Percentiles rank a stretch among this genome's conserved stretches.
phyloP scores from a whole-genome alignment of 345 rosid species.

The Lepidium africanum region DNA sequence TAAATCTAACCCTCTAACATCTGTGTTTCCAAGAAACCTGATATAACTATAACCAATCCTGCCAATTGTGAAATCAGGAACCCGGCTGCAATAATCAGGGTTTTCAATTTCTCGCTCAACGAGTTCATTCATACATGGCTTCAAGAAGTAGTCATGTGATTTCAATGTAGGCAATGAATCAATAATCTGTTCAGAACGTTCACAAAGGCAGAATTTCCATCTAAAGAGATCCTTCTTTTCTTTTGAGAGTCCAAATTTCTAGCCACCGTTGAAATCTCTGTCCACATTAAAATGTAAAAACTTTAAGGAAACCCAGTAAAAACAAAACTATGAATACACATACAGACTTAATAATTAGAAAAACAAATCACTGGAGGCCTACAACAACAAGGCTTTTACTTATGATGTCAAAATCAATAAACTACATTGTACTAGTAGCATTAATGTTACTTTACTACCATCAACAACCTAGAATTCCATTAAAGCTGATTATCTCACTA shows the following conservation, averaged over 20 bases:
- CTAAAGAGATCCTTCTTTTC: slow-evolving; percentile 41
- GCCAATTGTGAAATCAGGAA: slow-evolving; percentile 67
- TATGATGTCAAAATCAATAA: background rate
- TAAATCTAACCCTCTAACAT: slow-evolving; percentile 61
- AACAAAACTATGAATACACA: background rate
- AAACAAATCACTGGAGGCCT: no score
- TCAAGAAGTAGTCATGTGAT: slow-evolving; percentile 52
- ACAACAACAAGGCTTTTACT: no score
- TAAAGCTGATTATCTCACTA: no score
- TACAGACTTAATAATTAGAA: no score
- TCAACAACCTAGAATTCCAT: background rate
- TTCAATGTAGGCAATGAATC: slow-evolving; percentile 47
- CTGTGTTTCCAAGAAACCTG: slow-evolving; percentile 69
- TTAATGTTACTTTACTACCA: background rate
- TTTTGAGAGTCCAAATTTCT: slow-evolving; percentile 16
- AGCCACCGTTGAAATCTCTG: slow-evolving; percentile 11
- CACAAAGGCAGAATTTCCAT: background rate
- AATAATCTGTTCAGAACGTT: slow-evolving; percentile 24
- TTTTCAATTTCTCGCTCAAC: slow-evolving; percentile 38
- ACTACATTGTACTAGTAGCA: background rate
- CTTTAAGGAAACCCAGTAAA: background rate
- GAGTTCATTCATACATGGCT: slow-evolving; percentile 59
- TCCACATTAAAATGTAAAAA: background rate
- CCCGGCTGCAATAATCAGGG: slow-evolving; percentile 67
- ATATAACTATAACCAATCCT: slow-evolving; percentile 70